These are phyloP conservation scores for Phytophthora tubulina DNA, from an alignment of 352 stramenopile species.

Conservation along the genomic window DNA sequence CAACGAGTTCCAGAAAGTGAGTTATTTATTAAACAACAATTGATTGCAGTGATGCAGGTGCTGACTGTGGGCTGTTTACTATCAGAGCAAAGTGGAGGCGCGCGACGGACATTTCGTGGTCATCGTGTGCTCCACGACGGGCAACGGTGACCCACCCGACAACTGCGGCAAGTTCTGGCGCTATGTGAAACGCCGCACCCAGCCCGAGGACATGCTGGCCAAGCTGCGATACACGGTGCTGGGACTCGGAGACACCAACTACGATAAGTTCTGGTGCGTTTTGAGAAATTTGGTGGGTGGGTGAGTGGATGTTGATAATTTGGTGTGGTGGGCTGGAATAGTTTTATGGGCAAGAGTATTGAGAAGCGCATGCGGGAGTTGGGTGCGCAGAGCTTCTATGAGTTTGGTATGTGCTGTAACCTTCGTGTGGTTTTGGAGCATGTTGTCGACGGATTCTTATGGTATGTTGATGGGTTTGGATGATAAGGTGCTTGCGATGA, in stretches of 20 bases:
- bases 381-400: slow-evolving; percentile 83
- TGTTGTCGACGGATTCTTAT: not conserved
- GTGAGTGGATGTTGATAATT: slow-evolving; percentile 1
- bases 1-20: slow-evolving; percentile 81
- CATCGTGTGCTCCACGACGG: slow-evolving; percentile 95
- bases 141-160: slow-evolving; percentile 95
- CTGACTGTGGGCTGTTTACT: not conserved
- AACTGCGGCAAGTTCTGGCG: slow-evolving; percentile 95
- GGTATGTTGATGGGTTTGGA: slow-evolving; percentile 2
- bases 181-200: slow-evolving; percentile 90
- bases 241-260: slow-evolving; percentile 97
- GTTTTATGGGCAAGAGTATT: slow-evolving; percentile 90
- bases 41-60: not conserved
- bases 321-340: slow-evolving; percentile 21
- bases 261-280: slow-evolving; percentile 95
- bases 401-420: slow-evolving; percentile 49
- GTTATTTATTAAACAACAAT: not conserved
- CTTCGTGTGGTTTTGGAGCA: not conserved
- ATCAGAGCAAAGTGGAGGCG: slow-evolving; percentile 54
- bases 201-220: slow-evolving; percentile 78
- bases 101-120: slow-evolving; percentile 68
- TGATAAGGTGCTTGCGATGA: slow-evolving; percentile 90
- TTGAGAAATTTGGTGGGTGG: not conserved
- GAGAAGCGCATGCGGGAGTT: slow-evolving; percentile 91
- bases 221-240: slow-evolving; percentile 91